Base-by-base conservation (phyloP, 805 yeast species). In the Millerozyma acaciae region DNA sequence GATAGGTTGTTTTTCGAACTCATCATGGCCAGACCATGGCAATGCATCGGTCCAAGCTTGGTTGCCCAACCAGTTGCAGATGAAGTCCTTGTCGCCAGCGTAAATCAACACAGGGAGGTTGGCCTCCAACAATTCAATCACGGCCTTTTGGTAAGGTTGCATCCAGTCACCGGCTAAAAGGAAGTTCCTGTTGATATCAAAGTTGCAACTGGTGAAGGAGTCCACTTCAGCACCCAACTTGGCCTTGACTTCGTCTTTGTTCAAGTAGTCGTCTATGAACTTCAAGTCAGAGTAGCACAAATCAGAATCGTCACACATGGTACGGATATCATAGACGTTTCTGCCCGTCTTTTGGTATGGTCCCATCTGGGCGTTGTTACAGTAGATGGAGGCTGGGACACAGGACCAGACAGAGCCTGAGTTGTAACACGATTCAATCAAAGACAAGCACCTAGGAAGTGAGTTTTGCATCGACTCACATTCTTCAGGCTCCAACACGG, bases 21-120 rank as follows among this genome's bases (percentile, higher is more conserved):
- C 56, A 4, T 62, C 67, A 20, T 68, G 62, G 25, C 79, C 75
- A 22, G 72, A 58, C 90, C 93, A 85, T 40, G 69, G 74, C 42
- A 85, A 65, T 42, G 59, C 68, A 52, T 82, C 72, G 10, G 88
- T 64, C 93, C 95, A 86, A 9, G 84, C 93, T 45, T 75, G 76
- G 62, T 86, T 84, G 45, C 96, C 96, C 44, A 87, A 69, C 93
- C 96, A 87, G 66, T 87, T 87, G 63, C 96, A 87, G 52, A 87
- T 86, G 59, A 74, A 87, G 59, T 87, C 96, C 60, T 87, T 84
- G 57, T 87, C 95, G 52, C 96, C 96, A n/a, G 96, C 96, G 48
- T 87, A 88, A 40, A 86, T 75, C 50, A 88, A 72, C 4, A 87
- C 89, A 13, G 96, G 95, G 29, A 86, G 52, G 16, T 75, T 81